Base-by-base conservation (phyloP, 352 stramenopile genomes). In the Phytophthora citricola region DNA sequence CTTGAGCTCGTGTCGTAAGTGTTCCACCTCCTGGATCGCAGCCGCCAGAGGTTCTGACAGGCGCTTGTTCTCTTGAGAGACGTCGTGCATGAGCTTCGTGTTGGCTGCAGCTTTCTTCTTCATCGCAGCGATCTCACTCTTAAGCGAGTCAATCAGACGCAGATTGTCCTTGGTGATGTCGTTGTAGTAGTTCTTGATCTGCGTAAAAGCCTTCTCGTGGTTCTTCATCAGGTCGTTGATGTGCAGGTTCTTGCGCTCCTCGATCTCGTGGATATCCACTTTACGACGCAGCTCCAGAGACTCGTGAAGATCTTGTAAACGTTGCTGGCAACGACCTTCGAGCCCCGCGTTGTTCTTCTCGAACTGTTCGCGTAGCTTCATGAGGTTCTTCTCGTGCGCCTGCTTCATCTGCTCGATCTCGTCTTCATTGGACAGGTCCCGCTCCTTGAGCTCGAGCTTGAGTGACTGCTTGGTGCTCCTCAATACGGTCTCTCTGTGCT, bases 171-270 rank as follows among this genome's bases (percentile, higher is more conserved):
- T 92, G 14, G 94, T 98, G 62, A 98, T 98, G 62, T 98, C 92
- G 70, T 98, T 98, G 71, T 98, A 98, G 85, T 98, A 98, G 51
- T 92, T 90, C 62, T 98, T 98, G 83, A 98, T 98, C 81, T 98
- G 91, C 7, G 79, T 85, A 66, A 97, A 97, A 15, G 91, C 91
- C 61, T 94, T 96, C 61, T 97, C 89, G 69, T 98, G 93, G 75
- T 98, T 98, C 62, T 89, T 88, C 85, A 98, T 98, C 22, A 98
- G 73, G 51, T 98, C 92, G 70, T 98, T 98, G 62, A 98, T 97
- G 79, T 98, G 94, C 48, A 97, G 57, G 60, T 98, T 98, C 76
- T 98, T 98, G 66, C 94, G 85, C 73, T 98, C 94, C 50, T 98
- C 91, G 41, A 97, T 97, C 74, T 98, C 92, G 69, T 98, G 92